Conservation (phyloP, 169 alveolate genomes). For the Plasmodium ovale region DNA sequence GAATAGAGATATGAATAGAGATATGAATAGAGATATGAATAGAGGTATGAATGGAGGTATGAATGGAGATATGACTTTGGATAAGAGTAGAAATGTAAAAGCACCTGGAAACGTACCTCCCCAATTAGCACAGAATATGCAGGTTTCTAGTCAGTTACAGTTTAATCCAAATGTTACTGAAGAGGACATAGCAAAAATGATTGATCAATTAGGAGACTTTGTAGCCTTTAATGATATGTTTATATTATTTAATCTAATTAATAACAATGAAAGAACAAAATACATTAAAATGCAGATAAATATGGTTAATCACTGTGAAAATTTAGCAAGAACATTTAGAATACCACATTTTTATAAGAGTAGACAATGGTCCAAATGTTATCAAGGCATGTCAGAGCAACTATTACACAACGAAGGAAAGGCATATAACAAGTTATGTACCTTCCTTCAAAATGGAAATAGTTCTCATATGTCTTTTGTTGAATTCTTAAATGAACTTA, state of each 20-base stretch:
- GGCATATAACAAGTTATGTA: conserved; percentile 14
- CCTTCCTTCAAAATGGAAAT: conserved; percentile 29
- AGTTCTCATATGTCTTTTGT: conserved; percentile 18
- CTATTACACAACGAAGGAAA: conserved; percentile 20
- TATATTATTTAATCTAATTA: conserved; percentile 11
- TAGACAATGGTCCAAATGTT: conserved; percentile 12
- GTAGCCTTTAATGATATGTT: conserved; percentile 25
- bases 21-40: no score
- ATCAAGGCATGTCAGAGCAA: conserved; percentile 20
- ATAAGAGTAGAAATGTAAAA: no score
- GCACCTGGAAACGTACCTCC: no score
- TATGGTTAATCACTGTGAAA: conserved; percentile 10
- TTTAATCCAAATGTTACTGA: no score
- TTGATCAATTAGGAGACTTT: conserved; percentile 16
- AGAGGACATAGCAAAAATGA: conserved; percentile 12
- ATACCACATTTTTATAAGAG: conserved; percentile 3
- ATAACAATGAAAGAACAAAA: conserved; percentile 26
- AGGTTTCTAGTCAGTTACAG: no score
- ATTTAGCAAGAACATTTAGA: neutral
- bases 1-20: no score
- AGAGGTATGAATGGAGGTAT: neutral
- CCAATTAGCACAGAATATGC: no score
- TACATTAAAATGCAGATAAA: conserved; percentile 20
- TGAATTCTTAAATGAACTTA: conserved; percentile 27
- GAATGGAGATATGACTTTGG: neutral